Base-by-base conservation (phyloP, 306 rosid species). In the Quercus engelmannii region DNA sequence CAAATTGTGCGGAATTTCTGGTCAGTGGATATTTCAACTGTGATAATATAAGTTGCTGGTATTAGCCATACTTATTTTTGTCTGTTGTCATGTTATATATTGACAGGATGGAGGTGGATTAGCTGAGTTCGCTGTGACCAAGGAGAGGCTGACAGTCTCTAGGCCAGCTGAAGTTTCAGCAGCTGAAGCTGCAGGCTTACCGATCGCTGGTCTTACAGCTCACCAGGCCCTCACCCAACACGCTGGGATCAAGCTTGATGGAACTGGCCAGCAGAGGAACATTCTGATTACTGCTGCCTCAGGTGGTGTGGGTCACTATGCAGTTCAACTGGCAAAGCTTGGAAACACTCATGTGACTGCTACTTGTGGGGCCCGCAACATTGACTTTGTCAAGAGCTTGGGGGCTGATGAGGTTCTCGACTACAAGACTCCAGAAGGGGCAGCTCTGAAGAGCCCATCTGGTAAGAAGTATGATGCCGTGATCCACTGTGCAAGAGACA, bases 361-460 rank as follows among this genome's bases (percentile, higher is more conserved):
- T 59, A 92, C 97, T 61, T 90, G 94, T 13, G 97, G 97, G 1
- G 91, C 91, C 5, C 91, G 94, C 25, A 88, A 92, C 82, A 23
- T 87, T 19, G 88, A 86, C 55, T 74, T 90, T 11, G 93, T 92
- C 57, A 85, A 85, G 86, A 76, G 86, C 85, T 76, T 87, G 74
- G 92, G 95, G 3, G 97, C 93, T 21, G 93, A 92, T 78, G 95
- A 89, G 88, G 89, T 92, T 80, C 88, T 92, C 55, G 93, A 92
- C 87, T 90, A 92, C 81, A 88, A 54, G 75, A 86, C 90, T 23
- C 88, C 90, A n/a, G 90, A 88, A 14, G 92, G 93, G 69, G 88
- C 77, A 43, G 80, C 93, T 28, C 80, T 90, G 5, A 87, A 35
- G 83, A 87, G 97, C 79, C 90, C 92, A 17, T 92, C 92, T 1